These are phyloP conservation scores for Fraxinus dipetala DNA, from an alignment of 305 asterid species.

Conservation along the genomic window DNA sequence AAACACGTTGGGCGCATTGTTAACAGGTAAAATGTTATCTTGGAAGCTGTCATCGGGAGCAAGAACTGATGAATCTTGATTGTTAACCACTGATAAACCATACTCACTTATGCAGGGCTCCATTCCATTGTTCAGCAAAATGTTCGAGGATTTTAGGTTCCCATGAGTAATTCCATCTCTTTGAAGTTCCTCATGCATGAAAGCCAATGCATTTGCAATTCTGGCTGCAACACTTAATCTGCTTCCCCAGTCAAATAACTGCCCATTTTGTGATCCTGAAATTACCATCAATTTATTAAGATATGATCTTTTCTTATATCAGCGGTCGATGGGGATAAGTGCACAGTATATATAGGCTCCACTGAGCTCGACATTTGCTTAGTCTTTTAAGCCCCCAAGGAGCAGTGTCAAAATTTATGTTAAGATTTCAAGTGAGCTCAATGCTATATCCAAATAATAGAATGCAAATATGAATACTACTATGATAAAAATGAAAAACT, in stretches of 20 bases:
- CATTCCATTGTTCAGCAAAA: constrained; percentile 46
- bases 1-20: constrained; percentile 14
- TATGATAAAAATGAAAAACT: neutral
- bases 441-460: neutral
- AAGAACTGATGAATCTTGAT: constrained; percentile 30
- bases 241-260: constrained; percentile 54
- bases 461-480: neutral
- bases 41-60: constrained; percentile 25
- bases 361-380: neutral
- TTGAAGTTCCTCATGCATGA: constrained; percentile 56
- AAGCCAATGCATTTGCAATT: constrained; percentile 49
- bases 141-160: constrained; percentile 70
- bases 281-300: neutral
- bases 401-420: neutral
- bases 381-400: neutral
- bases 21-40: constrained; percentile 11
- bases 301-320: neutral
- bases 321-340: neutral
- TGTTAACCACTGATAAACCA: constrained; percentile 42
- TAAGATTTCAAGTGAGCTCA: neutral
- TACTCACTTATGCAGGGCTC: constrained; percentile 67
- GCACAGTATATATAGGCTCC: neutral
- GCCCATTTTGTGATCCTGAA: constrained; percentile 45
- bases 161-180: constrained; percentile 60
- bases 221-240: constrained; percentile 49